phyloP scores from a whole-genome alignment of 2,329 filamentous ascomycete species.

The Tolypocladium pustulatum region DNA sequence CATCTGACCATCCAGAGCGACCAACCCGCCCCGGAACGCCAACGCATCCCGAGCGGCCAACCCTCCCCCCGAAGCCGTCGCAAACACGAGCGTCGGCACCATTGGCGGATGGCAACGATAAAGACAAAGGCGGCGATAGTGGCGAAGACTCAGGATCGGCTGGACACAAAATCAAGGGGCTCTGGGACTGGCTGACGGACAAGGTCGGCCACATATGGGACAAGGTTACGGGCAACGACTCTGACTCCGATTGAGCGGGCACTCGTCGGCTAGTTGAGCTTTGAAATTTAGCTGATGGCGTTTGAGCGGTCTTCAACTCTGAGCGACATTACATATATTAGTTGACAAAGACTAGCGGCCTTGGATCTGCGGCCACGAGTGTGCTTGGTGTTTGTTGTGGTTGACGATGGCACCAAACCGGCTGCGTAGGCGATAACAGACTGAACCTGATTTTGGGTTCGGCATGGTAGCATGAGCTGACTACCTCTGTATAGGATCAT shows the following conservation, averaged over 20 bases:
- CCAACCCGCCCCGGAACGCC: not conserved
- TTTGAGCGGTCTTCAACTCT: not conserved
- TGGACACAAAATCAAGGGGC: constrained; percentile 21
- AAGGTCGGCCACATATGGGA: constrained; percentile 36
- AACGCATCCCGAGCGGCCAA: not conserved
- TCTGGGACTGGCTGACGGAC: constrained; percentile 42
- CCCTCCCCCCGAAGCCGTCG: constrained; percentile 5
- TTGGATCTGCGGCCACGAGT: not conserved
- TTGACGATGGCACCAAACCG: not conserved
- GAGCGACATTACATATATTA: not conserved
- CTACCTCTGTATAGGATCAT: too few species aligned
- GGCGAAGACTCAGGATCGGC: constrained; percentile 13
- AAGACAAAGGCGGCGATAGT: constrained; percentile 7
- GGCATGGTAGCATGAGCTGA: too few species aligned
- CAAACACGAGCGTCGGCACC: not conserved
- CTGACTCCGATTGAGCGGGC: not conserved
- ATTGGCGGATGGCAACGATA: constrained; percentile 3
- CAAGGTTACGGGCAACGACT: constrained; percentile 24
- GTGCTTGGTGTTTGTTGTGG: not conserved
- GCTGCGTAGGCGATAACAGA: too few species aligned
- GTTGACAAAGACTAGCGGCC: not conserved
- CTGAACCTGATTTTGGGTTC: too few species aligned
- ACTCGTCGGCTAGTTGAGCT: not conserved
- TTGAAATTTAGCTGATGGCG: not conserved
- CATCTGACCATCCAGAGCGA: constrained; percentile 7